Conservation (phyloP, 2,329 filamentous ascomycete species). For the Hypoxylon sp. region DNA sequence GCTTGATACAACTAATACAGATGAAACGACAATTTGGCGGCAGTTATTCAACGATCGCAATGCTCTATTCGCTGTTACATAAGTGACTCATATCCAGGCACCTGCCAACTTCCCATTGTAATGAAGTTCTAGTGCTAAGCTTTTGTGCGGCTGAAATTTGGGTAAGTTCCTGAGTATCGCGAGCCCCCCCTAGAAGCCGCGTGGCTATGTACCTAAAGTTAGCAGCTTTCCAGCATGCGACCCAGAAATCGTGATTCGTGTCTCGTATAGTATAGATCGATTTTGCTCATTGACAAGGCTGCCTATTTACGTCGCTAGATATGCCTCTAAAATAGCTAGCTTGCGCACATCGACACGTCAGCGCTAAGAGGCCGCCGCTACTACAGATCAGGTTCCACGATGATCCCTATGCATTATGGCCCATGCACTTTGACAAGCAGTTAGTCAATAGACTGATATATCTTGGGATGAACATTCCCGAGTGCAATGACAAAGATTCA, state of each 20-base stretch:
- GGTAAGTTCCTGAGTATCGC: neutral
- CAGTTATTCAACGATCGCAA: neutral
- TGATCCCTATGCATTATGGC: neutral
- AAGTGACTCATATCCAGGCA: neutral
- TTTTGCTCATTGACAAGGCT: neutral
- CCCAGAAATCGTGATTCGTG: neutral
- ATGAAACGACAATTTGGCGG: neutral
- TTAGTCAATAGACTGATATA: slow-evolving; percentile 16
- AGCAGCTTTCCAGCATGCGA: slow-evolving; percentile 13
- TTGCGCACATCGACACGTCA: slow-evolving; percentile 25
- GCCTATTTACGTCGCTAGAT: slow-evolving; percentile 17
- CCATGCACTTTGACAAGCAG: neutral
- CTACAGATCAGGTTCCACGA: neutral
- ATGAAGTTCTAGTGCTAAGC: neutral
- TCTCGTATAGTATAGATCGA: neutral
- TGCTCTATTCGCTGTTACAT: neutral
- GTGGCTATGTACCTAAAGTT: slow-evolving; percentile 10
- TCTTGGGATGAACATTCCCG: slow-evolving; percentile 1
- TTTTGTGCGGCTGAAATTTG: slow-evolving; percentile 9
- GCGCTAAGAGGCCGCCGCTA: slow-evolving; percentile 13
- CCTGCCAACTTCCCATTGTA: neutral
- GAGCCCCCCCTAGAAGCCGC: slow-evolving; percentile 4
- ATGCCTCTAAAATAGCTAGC: slow-evolving; percentile 4
- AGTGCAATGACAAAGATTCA: neutral
- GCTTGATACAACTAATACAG: too few species aligned